Percentiles rank a stretch among this genome's conserved stretches.
phyloP scores from a whole-genome alignment of 208 protist genomes.

The Angomonas deanei region DNA sequence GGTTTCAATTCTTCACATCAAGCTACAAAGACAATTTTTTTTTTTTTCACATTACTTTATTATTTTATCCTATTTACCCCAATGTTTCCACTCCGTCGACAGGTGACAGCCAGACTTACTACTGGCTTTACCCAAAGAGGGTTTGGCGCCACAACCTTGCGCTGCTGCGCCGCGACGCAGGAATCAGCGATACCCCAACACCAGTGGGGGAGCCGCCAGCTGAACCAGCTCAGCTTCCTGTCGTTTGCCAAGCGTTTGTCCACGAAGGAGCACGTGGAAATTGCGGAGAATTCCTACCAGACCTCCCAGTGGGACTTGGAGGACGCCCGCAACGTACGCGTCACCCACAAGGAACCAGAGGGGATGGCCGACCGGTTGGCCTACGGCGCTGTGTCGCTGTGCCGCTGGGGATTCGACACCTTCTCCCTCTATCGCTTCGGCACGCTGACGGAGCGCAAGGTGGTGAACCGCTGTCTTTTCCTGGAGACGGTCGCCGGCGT shows the following conservation, averaged over 20 bases:
- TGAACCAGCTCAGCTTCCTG: slow-evolving; percentile 21
- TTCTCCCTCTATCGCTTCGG: slow-evolving; percentile 37
- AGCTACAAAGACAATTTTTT: too few relatives aligned
- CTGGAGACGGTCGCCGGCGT: slow-evolving; percentile 75
- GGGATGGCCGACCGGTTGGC: slow-evolving; percentile 21
- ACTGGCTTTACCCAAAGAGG: too few relatives aligned
- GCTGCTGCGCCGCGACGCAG: too few relatives aligned
- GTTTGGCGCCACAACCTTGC: too few relatives aligned
- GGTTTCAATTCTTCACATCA: too few relatives aligned
- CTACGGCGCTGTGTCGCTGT: slow-evolving; percentile 13
- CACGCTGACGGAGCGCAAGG: slow-evolving; percentile 16
- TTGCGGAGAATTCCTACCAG: background rate
- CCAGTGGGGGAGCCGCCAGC: slow-evolving; percentile 12
- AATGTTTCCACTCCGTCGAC: too few relatives aligned
- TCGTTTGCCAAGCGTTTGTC: background rate
- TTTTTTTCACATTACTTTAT: too few relatives aligned
- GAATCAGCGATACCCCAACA: too few relatives aligned
- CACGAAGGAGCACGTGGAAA: slow-evolving; percentile 1
- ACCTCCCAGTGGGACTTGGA: slow-evolving; percentile 13
- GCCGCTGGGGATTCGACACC: slow-evolving; percentile 39
- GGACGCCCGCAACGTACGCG: slow-evolving; percentile 22
- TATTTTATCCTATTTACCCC: too few relatives aligned
- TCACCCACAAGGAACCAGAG: slow-evolving; percentile 25
- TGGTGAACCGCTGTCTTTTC: slow-evolving; percentile 51
- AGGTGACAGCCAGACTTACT: too few relatives aligned